Conservation (phyloP, 2,329 filamentous ascomycete species). For the Rhexocercosporidium sp. region DNA sequence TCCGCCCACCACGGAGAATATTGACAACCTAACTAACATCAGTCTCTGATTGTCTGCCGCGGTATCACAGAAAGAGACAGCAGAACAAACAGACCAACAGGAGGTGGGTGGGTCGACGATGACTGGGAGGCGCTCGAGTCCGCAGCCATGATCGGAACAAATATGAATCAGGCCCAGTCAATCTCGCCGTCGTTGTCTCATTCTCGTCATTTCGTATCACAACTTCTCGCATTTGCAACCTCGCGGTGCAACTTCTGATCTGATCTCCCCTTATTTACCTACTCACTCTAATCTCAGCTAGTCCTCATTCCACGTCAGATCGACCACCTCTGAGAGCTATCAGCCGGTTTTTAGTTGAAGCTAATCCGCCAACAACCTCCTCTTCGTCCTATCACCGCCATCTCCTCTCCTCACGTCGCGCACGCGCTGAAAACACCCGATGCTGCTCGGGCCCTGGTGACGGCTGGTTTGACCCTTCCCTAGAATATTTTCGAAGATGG, state of each 20-base stretch:
- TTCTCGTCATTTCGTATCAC: slow-evolving; percentile 3
- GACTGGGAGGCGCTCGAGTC: slow-evolving; percentile 3
- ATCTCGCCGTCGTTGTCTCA: slow-evolving; percentile 7
- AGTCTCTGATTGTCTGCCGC: background rate
- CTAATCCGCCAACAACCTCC: background rate
- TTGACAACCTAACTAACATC: background rate
- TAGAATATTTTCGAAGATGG: slow-evolving; percentile 21
- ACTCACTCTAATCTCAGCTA: slow-evolving; percentile 3
- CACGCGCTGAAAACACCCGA: slow-evolving; percentile 10
- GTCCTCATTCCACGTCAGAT: slow-evolving; percentile 7
- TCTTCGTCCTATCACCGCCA: background rate
- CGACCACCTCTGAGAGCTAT: background rate
- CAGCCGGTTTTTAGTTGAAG: background rate
- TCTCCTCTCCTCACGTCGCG: slow-evolving; percentile 1
- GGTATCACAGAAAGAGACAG: background rate
- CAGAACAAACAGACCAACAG: background rate
- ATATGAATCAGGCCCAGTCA: background rate
- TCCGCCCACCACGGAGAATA: background rate
- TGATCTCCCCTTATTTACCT: background rate
- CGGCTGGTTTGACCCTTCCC: slow-evolving; percentile 3
- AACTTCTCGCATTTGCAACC: background rate
- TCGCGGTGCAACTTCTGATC: slow-evolving; percentile 8
- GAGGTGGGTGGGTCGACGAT: slow-evolving; percentile 8
- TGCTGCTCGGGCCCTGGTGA: slow-evolving; percentile 8
- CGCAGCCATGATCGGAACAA: slow-evolving; percentile 7